Percentiles rank a stretch among this genome's conserved stretches.
These are phyloP conservation scores for Diphasiastrum complanatum DNA, from an alignment of 83 land plant genomes.

Conservation along the genomic window DNA sequence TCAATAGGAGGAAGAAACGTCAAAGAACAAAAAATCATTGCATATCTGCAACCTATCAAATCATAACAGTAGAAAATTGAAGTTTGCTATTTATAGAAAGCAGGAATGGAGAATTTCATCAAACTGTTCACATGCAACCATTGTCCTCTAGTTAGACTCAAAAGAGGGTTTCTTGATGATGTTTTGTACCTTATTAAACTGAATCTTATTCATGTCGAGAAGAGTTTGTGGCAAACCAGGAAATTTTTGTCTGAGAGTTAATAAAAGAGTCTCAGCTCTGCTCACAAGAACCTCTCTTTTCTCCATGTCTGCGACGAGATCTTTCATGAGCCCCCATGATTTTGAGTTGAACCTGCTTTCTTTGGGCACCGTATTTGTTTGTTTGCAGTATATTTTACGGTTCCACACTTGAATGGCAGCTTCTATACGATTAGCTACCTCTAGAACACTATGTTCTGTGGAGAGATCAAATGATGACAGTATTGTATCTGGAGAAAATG, in stretches of 20 bases:
- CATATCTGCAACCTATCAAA: no score
- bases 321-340: conserved; percentile 40
- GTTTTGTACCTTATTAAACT: conserved; percentile 52
- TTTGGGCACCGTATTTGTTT: background rate
- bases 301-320: conserved; percentile 36
- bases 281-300: conserved; percentile 41
- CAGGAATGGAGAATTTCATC: no score
- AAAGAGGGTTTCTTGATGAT: background rate
- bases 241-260: conserved; percentile 38
- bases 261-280: conserved; percentile 46
- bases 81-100: no score
- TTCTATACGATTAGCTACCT: conserved; percentile 61
- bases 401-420: conserved; percentile 50
- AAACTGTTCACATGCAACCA: no score
- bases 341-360: conserved; percentile 34
- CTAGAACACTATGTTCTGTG: conserved; percentile 60
- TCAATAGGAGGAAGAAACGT: no score
- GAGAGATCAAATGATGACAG: conserved; percentile 46
- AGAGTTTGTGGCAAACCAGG: conserved; percentile 70
- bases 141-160: no score
- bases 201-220: conserved; percentile 58
- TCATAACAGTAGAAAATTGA: no score
- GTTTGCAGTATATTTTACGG: conserved; percentile 6
- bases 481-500: conserved; percentile 46
- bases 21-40: no score